Conservation (phyloP, 1,139 yeast species). For the Arxiozyma slooffiae region DNA sequence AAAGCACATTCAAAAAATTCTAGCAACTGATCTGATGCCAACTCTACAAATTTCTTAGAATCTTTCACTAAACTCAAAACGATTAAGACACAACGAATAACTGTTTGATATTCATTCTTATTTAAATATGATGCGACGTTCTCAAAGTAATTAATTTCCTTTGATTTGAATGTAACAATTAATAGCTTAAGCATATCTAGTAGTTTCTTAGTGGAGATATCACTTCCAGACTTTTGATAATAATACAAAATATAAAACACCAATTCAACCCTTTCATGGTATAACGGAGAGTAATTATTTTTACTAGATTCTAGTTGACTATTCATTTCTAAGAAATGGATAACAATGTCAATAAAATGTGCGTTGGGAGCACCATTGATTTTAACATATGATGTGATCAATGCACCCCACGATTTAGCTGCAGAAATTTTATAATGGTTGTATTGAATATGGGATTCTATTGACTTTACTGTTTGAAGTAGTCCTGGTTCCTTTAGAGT, state of each 20-base stretch:
- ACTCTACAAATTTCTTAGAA: constrained; percentile 36
- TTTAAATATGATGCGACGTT: constrained; percentile 34
- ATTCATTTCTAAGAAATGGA: constrained; percentile 44
- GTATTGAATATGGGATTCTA: constrained; percentile 56
- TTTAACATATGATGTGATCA: constrained; percentile 52
- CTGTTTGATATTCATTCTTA: constrained; percentile 45
- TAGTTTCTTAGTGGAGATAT: constrained; percentile 20
- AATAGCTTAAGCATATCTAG: constrained; percentile 20
- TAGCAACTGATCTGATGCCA: constrained; percentile 43
- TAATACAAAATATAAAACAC: constrained; percentile 56
- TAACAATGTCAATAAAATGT: constrained; percentile 38
- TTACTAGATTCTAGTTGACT: constrained; percentile 7
- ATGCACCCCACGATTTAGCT: constrained; percentile 70
- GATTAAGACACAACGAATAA: constrained; percentile 49
- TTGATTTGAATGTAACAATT: constrained; percentile 34
- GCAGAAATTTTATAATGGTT: constrained; percentile 58
- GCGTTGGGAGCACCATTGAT: constrained; percentile 27
- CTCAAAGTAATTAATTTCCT: constrained; percentile 38
- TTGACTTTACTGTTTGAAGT: constrained; percentile 45
- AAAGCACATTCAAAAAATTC: constrained; percentile 52
- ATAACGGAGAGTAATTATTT: constrained; percentile 33
- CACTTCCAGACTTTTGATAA: constrained; percentile 29
- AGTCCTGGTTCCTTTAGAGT: constrained; percentile 29
- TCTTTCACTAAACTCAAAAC: constrained; percentile 37
- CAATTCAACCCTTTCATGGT: constrained; percentile 55